Base-by-base conservation (phyloP, 164 flowering plant genomes). In the Litsea cubeba region DNA sequence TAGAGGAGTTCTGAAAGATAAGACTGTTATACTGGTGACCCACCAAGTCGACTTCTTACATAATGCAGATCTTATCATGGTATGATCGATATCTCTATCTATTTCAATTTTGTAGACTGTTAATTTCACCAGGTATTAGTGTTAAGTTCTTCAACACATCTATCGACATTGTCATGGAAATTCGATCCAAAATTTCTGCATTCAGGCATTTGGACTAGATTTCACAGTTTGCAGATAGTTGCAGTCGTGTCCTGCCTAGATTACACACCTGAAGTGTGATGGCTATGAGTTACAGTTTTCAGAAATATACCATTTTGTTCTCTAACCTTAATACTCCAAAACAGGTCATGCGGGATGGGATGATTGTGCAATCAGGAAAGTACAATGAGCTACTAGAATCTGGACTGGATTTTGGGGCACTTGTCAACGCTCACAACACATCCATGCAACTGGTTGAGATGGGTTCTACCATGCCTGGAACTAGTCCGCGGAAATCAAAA, bases 31-130 rank as follows among this genome's bases (percentile, higher is more conserved):
- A 74, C 95, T 96, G 60, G 98, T 94, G 5, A 96, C 99, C 3
- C 98, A 96, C 76, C 99, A 96, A 87, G 91, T 96, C 12, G 99
- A 96, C 76, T 94, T 96, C 87, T 78, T 96, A 79, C 94, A 90
- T 60, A 92, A 94, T 81, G 94, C 87, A 35, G 94, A 96, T 80
- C 92, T 79, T 66, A 96, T 96, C 70, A 51, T 88, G 82, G 99
- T 93, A 71, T 76, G 93, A 76, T 0, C 18, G 30, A n/a, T 66
- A 2, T 40, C 26, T 23, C 23, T 46, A n/a, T 28, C 18, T 60
- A 15, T 54, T 54, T 54, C 20, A 14, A 14, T 54, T 54, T 54
- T 12, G 3, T 18, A 40, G 46, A 40, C 46, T 40, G 3, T 40
- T 40, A 40, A 40, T 40, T 40, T 40, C 46, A 40, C 1, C 8